These are phyloP conservation scores for Trichoderma arundinaceum DNA, from an alignment of 2,329 filamentous ascomycete species.

Conservation along the genomic window DNA sequence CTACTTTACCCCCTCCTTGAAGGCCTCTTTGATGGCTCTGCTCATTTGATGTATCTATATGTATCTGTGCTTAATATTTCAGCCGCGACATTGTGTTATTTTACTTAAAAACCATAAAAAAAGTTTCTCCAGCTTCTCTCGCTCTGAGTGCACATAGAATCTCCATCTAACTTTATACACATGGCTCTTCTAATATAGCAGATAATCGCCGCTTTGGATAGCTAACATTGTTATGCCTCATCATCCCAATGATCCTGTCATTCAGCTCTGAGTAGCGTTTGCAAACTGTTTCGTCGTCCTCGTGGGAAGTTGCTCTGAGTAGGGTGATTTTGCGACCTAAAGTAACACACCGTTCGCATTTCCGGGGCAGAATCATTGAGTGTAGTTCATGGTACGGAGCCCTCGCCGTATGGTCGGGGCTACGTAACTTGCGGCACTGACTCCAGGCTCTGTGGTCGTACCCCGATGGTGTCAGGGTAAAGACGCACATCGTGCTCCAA, in stretches of 20 bases:
- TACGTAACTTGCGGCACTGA: conserved; percentile 37
- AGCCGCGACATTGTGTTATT: neutral
- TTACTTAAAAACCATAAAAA: neutral
- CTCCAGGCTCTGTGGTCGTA: conserved; percentile 41
- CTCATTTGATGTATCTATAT: neutral
- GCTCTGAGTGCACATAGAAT: neutral
- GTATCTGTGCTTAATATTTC: neutral
- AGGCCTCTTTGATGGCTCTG: neutral
- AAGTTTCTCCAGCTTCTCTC: neutral
- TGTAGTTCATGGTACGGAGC: conserved; percentile 32
- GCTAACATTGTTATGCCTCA: neutral
- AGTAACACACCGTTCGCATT: conserved; percentile 38
- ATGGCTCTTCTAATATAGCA: neutral
- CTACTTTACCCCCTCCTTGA: neutral
- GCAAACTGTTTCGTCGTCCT: conserved; percentile 29
- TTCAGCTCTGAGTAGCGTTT: neutral
- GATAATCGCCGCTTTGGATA: neutral
- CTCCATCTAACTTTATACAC: neutral
- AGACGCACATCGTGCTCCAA: conserved; percentile 39
- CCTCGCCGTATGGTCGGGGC: conserved; percentile 33
- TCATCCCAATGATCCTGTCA: neutral
- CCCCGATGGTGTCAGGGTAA: conserved; percentile 37
- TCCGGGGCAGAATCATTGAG: conserved; percentile 34
- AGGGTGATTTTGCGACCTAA: conserved; percentile 34
- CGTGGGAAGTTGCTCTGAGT: conserved; percentile 34